These are phyloP conservation scores for Podila horticola DNA, from an alignment of 192 early-diverging fungal species.

Conservation along the genomic window DNA sequence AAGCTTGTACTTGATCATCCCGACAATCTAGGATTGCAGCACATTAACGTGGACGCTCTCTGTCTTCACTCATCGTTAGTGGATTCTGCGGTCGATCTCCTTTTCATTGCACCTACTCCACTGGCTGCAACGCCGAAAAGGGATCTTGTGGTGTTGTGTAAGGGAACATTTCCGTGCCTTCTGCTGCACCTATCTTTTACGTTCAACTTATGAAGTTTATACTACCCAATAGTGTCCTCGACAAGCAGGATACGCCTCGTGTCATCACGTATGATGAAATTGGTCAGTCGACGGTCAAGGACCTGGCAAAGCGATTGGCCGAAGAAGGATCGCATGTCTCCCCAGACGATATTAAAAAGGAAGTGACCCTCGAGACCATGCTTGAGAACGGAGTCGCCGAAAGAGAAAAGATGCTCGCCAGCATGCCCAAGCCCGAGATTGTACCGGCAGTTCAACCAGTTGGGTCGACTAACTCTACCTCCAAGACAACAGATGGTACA, in stretches of 20 bases:
- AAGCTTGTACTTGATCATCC: too few species aligned
- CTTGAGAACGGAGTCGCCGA: slow-evolving; percentile 17
- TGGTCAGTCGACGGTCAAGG: neutral
- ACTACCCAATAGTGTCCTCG: slow-evolving; percentile 11
- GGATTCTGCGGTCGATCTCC: slow-evolving; percentile 36
- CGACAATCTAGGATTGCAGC: too few species aligned
- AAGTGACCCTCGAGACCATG: slow-evolving; percentile 10
- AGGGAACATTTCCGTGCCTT: neutral
- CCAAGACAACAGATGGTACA: neutral
- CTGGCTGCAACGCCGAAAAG: slow-evolving; percentile 55
- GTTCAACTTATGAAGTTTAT: neutral
- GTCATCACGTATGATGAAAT: slow-evolving; percentile 31
- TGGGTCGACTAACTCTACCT: neutral
- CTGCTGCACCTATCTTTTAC: neutral
- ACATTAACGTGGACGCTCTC: too few species aligned
- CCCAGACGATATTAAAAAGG: slow-evolving; percentile 3
- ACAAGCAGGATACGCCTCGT: slow-evolving; percentile 21
- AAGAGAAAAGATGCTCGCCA: slow-evolving; percentile 19
- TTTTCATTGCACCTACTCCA: slow-evolving; percentile 17
- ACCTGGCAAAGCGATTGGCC: slow-evolving; percentile 10
- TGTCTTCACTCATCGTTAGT: neutral
- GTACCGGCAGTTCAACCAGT: neutral
- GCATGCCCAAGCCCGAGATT: neutral
- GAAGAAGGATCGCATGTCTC: slow-evolving; percentile 30
- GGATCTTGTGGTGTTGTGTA: slow-evolving; percentile 56